Evolutionary conservation across 2,329 filamentous ascomycete species (phyloP), one percentile per base, ranked within the genome.

Genomic region (Colletotrichum simmondsii): DNA sequence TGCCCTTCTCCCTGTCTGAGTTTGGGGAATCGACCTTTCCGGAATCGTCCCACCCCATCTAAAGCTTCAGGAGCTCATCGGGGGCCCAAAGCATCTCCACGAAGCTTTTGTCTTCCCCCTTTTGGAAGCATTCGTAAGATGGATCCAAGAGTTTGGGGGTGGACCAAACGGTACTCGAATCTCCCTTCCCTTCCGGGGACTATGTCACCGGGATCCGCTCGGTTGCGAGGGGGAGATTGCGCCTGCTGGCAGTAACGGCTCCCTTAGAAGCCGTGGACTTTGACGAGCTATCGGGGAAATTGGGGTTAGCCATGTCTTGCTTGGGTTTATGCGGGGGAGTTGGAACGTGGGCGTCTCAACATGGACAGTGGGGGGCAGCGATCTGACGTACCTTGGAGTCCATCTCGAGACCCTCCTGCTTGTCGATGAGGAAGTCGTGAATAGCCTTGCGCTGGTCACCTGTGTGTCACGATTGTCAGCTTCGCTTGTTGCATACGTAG

Each of bases 371-470:
- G 24, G 19, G 28, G 26, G 26, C 56, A 32, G 46, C 35, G 5
- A 12, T 14, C 22, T 24, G 63, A 28, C 60, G 54, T 62, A 74
- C 74, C 90, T 97, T 95, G 83, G 91, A 89, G 86, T 97, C 93
- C 81, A 97, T 91, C 84, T 93, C 93, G 79, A 97, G 88, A 80
- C 94, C 94, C 82, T 94, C 92, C 85, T 94, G 93, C 89, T 95
- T 95, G 87, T 95, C 93, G 85, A 91, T 91, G 85, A 97, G 91
- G 88, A 97, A 97, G 81, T 97, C 94, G 85, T 95, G 93, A 83
- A 96, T 93, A 90, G 95, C 93, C 86, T 95, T 95, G 86, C 95
- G 94, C 88, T 97, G 95, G 84, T 97, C 95, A 81, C 95, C 95
- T 73, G 26, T 68, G 26, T 54, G 32, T 11, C n/a, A 14, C 19